Conservation (phyloP, 129 eudicot species). For the Escallonia herrerae region DNA sequence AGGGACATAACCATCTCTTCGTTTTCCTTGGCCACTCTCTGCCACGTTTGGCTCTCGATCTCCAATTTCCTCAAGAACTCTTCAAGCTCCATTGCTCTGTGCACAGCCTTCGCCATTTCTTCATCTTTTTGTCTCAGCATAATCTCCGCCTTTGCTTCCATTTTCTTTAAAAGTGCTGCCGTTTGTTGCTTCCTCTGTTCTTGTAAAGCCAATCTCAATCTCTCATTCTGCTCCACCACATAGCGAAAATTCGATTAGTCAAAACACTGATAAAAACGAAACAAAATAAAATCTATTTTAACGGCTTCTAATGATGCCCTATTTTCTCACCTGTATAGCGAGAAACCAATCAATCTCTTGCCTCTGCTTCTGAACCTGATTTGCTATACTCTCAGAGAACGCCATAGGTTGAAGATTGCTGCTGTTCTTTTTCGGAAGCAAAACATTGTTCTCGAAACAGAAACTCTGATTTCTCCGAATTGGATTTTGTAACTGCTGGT, state of each 20-base stretch:
- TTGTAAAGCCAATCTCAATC: slow-evolving; percentile 51
- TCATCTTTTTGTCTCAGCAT: slow-evolving; percentile 63
- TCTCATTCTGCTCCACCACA: slow-evolving; percentile 47
- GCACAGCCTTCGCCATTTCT: slow-evolving; percentile 52
- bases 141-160: slow-evolving; percentile 38
- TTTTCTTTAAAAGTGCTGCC: slow-evolving; percentile 30
- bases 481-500: slow-evolving; percentile 22
- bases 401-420: slow-evolving; percentile 4
- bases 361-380: slow-evolving; percentile 52
- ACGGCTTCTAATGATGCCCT: neutral
- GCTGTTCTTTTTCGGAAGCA: slow-evolving; percentile 4
- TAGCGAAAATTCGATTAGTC: neutral
- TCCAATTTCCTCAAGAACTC: slow-evolving; percentile 43
- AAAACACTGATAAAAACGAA: neutral
- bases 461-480: slow-evolving; percentile 17
- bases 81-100: slow-evolving; percentile 48
- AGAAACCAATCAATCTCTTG: slow-evolving; percentile 52
- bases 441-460: slow-evolving; percentile 1
- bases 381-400: slow-evolving; percentile 27
- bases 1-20: slow-evolving; percentile 55
- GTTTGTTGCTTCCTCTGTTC: slow-evolving; percentile 63
- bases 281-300: neutral
- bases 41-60: slow-evolving; percentile 63
- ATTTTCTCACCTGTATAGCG: slow-evolving; percentile 50
- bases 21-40: slow-evolving; percentile 56